Evolutionary conservation across 306 rosid species (phyloP), one percentile per base, ranked within the genome.

Genomic region (Albizia julibrissin): DNA sequence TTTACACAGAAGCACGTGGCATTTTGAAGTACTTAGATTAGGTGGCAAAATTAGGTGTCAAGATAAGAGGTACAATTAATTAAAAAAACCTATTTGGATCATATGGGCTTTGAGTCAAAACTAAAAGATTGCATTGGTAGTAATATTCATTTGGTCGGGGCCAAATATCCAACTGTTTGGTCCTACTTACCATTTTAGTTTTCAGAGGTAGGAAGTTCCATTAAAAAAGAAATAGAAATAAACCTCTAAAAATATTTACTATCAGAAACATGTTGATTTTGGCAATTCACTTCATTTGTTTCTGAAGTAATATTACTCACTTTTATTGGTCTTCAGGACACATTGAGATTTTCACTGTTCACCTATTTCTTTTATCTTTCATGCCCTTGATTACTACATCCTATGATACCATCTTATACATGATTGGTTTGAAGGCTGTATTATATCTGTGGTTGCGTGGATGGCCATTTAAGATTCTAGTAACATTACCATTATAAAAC

Each of bases 191-290:
- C 31, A 39, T 21, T 37, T 69, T 69, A n/a, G 2, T 0, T 37
- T n/a, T 40, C 22, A 18, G 8, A 1, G 13, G 50, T 37, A 39
- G 73, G 29, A 69, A 69, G 29, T 19, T 34, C 29, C 49, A 39
- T 21, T 50, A 18, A 21, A 14, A 6, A 43, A 6, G 24, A 5
- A 2, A 4, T 14, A 26, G 39, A 5, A 43, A 29, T 12, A 71
- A 24, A 71, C 29, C 43, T 13, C 19, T 72, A 44, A 42, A 1
- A 39, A 19, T 42, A 69, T n/a, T 69, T 22, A 27, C 74, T 11
- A 26, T 27, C 40, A 72, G 61, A 27, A 72, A 46, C 61, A 15
- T 72, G 59, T 44, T 46, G 76, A 61, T 27, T 47, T 72, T 72
- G 24, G 26, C 21, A 33, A 71, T 26, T 58, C 12, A 29, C 22